Conservation (phyloP, 2,329 filamentous ascomycete genomes). For the Thyridium curvatum region DNA sequence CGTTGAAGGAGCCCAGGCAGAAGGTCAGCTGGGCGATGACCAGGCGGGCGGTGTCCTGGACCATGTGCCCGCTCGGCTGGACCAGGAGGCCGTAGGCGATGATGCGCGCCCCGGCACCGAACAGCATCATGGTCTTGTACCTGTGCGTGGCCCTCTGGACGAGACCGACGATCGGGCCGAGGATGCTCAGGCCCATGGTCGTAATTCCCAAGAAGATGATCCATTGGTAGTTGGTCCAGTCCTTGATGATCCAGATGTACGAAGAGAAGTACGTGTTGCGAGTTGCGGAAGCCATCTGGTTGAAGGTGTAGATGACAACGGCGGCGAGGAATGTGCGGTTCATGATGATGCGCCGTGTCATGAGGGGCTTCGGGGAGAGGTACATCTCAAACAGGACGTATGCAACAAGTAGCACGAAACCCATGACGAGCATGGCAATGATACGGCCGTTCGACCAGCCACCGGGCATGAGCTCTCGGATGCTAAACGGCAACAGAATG, state of each 20-base stretch:
- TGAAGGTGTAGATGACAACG: slow-evolving; percentile 22
- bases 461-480: slow-evolving; percentile 26
- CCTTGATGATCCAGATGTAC: slow-evolving; percentile 31
- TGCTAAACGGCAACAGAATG: slow-evolving; percentile 58
- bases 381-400: slow-evolving; percentile 26
- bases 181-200: slow-evolving; percentile 28
- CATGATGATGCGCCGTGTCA: slow-evolving; percentile 21
- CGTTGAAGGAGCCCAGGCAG: slow-evolving; percentile 26
- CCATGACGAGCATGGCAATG: slow-evolving; percentile 32
- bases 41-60: slow-evolving; percentile 24
- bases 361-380: slow-evolving; percentile 23
- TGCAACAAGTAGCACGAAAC: slow-evolving; percentile 28
- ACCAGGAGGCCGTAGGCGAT: slow-evolving; percentile 29
- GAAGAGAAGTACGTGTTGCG: slow-evolving; percentile 28
- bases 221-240: slow-evolving; percentile 34
- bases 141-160: slow-evolving; percentile 28
- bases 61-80: slow-evolving; percentile 18
- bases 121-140: slow-evolving; percentile 33
- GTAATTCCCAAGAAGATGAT: slow-evolving; percentile 31
- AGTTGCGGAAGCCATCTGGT: slow-evolving; percentile 23
- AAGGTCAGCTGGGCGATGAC: slow-evolving; percentile 27
- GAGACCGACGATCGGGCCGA: slow-evolving; percentile 27
- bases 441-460: slow-evolving; percentile 32
- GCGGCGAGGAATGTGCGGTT: slow-evolving; percentile 23
- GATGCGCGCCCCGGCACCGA: slow-evolving; percentile 25